Evolutionary conservation across 768 basidiomycete genomes (phyloP).

Genomic region (Termitomyces sp.): DNA sequence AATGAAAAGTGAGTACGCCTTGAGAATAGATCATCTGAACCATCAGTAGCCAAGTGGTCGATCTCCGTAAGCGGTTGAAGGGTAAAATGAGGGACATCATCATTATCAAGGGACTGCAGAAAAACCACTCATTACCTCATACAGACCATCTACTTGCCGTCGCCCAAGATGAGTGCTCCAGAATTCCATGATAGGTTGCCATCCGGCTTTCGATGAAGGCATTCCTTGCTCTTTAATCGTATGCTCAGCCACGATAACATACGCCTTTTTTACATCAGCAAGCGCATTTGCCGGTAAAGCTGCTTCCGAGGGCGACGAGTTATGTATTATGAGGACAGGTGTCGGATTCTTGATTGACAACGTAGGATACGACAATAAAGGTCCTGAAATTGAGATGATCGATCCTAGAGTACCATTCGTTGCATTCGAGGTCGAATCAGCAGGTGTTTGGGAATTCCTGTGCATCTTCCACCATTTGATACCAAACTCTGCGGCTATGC

Average conservation of each 20-base stretch:
- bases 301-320: conserved; percentile 40
- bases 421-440: conserved; percentile 13
- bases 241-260: conserved; percentile 42
- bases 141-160: conserved; percentile 56
- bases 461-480: conserved; percentile 50
- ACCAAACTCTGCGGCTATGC: conserved; percentile 64
- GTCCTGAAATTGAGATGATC: conserved; percentile 64
- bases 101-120: neutral
- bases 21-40: too few species aligned
- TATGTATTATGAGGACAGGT: conserved; percentile 56
- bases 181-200: conserved; percentile 82
- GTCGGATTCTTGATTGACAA: conserved; percentile 47
- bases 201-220: conserved; percentile 72
- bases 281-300: conserved; percentile 42
- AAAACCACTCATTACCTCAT: conserved; percentile 57
- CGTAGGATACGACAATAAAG: conserved; percentile 77
- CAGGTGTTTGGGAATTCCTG: conserved; percentile 12
- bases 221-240: conserved; percentile 53
- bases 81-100: too few species aligned
- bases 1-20: too few species aligned
- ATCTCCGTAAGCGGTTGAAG: neutral
- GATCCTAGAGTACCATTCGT: conserved; percentile 45
- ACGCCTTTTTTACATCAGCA: conserved; percentile 58
- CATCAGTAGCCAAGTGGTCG: neutral
- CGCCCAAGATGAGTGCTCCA: conserved; percentile 68